Conservation (phyloP, 139 green algal genomes). For the Pleodorina starrii region DNA sequence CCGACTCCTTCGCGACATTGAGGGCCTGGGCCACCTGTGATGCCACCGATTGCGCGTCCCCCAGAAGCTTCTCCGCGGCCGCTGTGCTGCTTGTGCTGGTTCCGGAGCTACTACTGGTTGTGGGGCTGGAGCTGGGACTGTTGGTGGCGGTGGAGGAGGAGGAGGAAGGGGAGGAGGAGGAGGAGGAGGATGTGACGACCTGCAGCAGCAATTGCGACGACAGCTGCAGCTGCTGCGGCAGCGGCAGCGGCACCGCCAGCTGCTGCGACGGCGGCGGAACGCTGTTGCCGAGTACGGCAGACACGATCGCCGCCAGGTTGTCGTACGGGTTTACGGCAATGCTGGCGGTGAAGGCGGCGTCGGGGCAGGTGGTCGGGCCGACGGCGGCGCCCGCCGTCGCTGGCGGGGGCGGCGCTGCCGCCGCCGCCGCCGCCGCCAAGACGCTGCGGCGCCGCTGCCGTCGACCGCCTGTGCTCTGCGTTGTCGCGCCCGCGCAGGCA, state of each 20-base stretch:
- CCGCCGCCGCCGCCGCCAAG: neutral
- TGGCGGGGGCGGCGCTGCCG: neutral
- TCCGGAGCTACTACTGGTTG: neutral
- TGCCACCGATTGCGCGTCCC: neutral
- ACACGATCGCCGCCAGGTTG: conserved; percentile 3
- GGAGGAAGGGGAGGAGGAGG: too few relatives aligned
- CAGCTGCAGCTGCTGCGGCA: conserved; percentile 13
- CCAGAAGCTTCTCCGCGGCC: neutral
- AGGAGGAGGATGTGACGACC: too few relatives aligned
- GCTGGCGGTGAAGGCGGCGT: conserved; percentile 1
- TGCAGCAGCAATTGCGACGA: neutral
- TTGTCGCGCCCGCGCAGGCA: neutral
- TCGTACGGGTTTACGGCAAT: neutral
- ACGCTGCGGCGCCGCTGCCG: too few relatives aligned
- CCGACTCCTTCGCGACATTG: neutral
- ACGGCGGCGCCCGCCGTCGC: neutral
- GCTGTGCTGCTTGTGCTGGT: neutral
- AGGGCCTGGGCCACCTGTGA: neutral
- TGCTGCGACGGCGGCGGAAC: conserved; percentile 3
- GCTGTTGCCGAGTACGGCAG: neutral
- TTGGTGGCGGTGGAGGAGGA: neutral
- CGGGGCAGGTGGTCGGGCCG: neutral
- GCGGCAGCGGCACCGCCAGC: neutral
- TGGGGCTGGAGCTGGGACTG: neutral
- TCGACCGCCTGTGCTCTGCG: neutral